Conservation (phyloP, 208 protist genomes). For the Endotrypanum monterogeii region DNA sequence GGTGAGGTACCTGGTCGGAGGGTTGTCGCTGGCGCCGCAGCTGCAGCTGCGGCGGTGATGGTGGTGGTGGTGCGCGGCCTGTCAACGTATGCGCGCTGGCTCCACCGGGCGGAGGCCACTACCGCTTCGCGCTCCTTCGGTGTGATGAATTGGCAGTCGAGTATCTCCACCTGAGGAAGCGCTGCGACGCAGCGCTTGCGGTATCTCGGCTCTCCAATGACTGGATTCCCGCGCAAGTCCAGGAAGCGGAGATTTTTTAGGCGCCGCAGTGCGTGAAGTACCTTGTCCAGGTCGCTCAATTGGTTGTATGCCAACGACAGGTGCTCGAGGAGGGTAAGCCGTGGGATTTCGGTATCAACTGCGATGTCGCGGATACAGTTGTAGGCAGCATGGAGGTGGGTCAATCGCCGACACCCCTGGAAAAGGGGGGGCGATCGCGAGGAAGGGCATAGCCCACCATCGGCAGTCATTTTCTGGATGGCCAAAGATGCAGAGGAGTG, state of each 20-base stretch:
- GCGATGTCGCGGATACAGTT: constrained; percentile 45
- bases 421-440: constrained; percentile 13
- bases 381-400: constrained; percentile 42
- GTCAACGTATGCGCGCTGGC: not conserved
- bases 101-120: not conserved
- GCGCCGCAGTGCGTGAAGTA: constrained; percentile 38
- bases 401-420: constrained; percentile 60
- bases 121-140: constrained; percentile 53
- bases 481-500: not conserved
- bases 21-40: not conserved
- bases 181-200: constrained; percentile 56
- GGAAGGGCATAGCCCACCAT: not conserved
- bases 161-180: constrained; percentile 66
- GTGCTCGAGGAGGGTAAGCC: constrained; percentile 53
- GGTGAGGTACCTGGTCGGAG: not conserved
- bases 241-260: constrained; percentile 59
- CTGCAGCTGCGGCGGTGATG: not conserved
- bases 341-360: constrained; percentile 48
- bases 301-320: constrained; percentile 68
- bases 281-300: constrained; percentile 45
- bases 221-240: constrained; percentile 71
- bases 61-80: not conserved
- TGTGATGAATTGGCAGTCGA: constrained; percentile 62
- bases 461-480: not conserved
- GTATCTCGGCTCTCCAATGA: constrained; percentile 65